These are phyloP conservation scores for Xerocomus potaroensis DNA, from an alignment of 768 basidiomycete genomes.

Conservation along the genomic window DNA sequence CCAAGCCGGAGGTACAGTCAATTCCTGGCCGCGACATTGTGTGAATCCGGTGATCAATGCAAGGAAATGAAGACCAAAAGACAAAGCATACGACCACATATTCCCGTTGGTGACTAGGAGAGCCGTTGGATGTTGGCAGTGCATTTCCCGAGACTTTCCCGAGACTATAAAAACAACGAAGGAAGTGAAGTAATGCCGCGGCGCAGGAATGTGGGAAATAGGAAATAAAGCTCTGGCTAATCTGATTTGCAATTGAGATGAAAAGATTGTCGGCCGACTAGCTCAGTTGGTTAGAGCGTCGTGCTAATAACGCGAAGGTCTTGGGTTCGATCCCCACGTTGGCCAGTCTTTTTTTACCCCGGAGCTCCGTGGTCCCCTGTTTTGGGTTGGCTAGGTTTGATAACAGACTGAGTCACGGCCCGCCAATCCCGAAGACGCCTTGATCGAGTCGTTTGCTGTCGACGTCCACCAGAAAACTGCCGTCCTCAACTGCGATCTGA, in stretches of 20 bases:
- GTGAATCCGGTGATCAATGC: not conserved
- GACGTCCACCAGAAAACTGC: not conserved
- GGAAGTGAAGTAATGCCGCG: no score
- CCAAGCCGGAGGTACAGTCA: slow-evolving; percentile 42
- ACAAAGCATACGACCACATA: no score
- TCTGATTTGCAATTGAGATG: no score
- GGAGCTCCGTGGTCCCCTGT: slow-evolving; percentile 2
- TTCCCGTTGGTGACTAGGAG: no score
- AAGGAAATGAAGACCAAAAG: not conserved
- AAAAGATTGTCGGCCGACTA: slow-evolving; percentile 27
- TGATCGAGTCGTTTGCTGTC: not conserved
- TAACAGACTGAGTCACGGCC: slow-evolving; percentile 21
- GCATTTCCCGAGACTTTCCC: no score
- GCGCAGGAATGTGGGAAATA: no score
- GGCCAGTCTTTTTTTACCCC: slow-evolving; percentile 36
- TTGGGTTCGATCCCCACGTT: slow-evolving; percentile 79
- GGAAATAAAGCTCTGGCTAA: no score
- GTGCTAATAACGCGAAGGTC: slow-evolving; percentile 43
- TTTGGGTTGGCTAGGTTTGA: slow-evolving; percentile 18
- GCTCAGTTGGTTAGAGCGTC: slow-evolving; percentile 34
- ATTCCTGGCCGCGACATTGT: slow-evolving; percentile 33
- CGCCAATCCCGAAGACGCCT: slow-evolving; percentile 9
- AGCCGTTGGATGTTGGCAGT: no score
- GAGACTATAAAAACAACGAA: no score
- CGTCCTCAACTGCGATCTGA: slow-evolving; percentile 8